Conservation (phyloP, 2,329 filamentous ascomycete species). For the Colletotrichum cuscutae region DNA sequence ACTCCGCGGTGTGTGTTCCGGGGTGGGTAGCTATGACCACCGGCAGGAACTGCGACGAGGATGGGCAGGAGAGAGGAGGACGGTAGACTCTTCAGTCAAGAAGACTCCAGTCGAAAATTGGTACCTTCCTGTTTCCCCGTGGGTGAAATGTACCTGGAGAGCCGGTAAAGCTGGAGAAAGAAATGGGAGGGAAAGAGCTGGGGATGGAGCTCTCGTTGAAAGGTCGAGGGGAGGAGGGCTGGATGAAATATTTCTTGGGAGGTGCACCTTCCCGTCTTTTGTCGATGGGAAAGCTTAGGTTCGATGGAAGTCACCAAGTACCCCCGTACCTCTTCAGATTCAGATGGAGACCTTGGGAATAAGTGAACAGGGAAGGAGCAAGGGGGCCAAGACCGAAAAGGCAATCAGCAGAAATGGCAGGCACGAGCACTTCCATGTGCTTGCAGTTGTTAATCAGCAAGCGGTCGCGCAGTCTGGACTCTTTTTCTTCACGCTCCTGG, state of each 20-base stretch:
- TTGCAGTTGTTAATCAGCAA: not conserved
- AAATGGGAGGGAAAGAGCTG: conserved; percentile 17
- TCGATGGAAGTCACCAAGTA: not conserved
- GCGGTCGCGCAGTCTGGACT: not conserved
- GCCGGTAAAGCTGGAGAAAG: conserved; percentile 18
- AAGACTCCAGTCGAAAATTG: not conserved
- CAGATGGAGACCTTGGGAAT: not conserved
- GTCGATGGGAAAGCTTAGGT: not conserved
- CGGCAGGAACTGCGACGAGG: not conserved
- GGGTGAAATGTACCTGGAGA: not conserved
- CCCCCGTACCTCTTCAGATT: not conserved
- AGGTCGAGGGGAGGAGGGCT: conserved; percentile 7
- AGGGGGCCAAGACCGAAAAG: conserved; percentile 3
- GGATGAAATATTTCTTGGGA: conserved; percentile 31
- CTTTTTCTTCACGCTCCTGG: not conserved
- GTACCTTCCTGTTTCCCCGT: conserved; percentile 10
- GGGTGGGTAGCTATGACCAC: not conserved
- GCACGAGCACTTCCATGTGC: not conserved
- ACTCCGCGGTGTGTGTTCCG: not conserved
- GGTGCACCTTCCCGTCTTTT: not conserved
- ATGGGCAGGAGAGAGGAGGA: not conserved
- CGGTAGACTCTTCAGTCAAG: not conserved
- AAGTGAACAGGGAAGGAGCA: conserved; percentile 10
- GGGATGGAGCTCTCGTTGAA: conserved; percentile 1
- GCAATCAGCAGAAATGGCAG: conserved; percentile 1